Evolutionary conservation across 257 asterid genomes (phyloP).

Genomic region (Gentiana macrophylla): DNA sequence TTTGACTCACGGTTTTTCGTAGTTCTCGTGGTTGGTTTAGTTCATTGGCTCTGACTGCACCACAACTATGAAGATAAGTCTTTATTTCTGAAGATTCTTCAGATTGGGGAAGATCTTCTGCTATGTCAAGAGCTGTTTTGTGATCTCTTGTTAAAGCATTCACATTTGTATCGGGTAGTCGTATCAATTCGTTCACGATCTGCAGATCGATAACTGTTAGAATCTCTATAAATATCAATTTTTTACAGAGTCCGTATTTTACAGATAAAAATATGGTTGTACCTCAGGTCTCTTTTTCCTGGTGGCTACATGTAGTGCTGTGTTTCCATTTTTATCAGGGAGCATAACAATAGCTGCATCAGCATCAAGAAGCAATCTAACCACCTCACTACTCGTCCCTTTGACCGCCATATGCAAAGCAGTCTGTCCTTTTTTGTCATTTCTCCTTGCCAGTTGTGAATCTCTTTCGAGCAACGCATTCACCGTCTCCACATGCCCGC

Average conservation of each 20-base stretch:
- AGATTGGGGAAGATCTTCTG: slow-evolving; percentile 41
- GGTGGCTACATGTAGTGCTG: slow-evolving; percentile 41
- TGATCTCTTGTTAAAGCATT: slow-evolving; percentile 50
- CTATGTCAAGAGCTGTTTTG: slow-evolving; percentile 53
- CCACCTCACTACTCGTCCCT: slow-evolving; percentile 40
- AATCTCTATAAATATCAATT: too few relatives aligned
- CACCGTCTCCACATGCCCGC: slow-evolving; percentile 41
- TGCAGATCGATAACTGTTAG: slow-evolving; percentile 11
- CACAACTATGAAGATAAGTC: slow-evolving; percentile 32
- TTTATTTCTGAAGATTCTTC: slow-evolving; percentile 41
- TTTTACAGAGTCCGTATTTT: slow-evolving; percentile 9
- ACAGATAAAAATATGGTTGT: neutral
- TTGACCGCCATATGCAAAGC: slow-evolving; percentile 55
- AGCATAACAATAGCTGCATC: slow-evolving; percentile 54
- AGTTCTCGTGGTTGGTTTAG: slow-evolving; percentile 51
- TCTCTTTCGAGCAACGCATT: slow-evolving; percentile 42
- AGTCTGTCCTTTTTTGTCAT: slow-evolving; percentile 52
- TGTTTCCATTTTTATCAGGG: slow-evolving; percentile 37
- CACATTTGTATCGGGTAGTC: slow-evolving; percentile 39
- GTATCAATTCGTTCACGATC: slow-evolving; percentile 41
- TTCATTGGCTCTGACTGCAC: slow-evolving; percentile 46
- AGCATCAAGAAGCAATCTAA: slow-evolving; percentile 35
- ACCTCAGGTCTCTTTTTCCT: slow-evolving; percentile 49
- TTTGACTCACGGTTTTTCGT: slow-evolving; percentile 43
- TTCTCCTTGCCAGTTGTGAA: slow-evolving; percentile 41